Conservation (phyloP, 805 yeast genomes). For the Cyberlindnera meyerae region DNA sequence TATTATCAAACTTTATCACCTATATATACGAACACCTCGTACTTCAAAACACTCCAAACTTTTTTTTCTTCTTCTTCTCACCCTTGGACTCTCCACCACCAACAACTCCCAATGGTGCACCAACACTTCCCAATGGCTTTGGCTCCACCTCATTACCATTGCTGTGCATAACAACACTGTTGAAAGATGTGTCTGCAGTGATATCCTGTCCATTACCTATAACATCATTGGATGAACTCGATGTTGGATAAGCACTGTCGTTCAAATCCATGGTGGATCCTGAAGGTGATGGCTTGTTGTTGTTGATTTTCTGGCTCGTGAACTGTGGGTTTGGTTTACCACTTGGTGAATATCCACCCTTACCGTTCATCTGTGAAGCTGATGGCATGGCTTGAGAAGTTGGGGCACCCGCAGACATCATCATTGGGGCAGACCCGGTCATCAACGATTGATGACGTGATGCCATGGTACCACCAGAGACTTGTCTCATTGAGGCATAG, state of each 20-base stretch:
- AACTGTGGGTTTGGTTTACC: slow-evolving; percentile 12
- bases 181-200: slow-evolving; percentile 8
- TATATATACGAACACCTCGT: neutral
- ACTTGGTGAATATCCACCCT: slow-evolving; percentile 10
- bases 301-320: slow-evolving; percentile 1
- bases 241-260: slow-evolving; percentile 5
- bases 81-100: slow-evolving; percentile 1
- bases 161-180: slow-evolving; percentile 3
- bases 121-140: slow-evolving; percentile 10
- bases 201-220: neutral
- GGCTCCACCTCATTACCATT: slow-evolving; percentile 6
- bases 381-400: slow-evolving; percentile 2
- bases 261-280: slow-evolving; percentile 6
- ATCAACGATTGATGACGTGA: slow-evolving; percentile 6
- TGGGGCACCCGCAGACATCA: slow-evolving; percentile 2
- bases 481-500: slow-evolving; percentile 1
- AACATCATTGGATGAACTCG: slow-evolving; percentile 7
- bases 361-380: slow-evolving; percentile 6
- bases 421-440: slow-evolving; percentile 5
- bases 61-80: slow-evolving; percentile 15
- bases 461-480: slow-evolving; percentile 4
- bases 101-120: slow-evolving; percentile 4
- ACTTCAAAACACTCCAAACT: slow-evolving; percentile 17
- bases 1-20: too few species aligned
- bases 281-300: slow-evolving; percentile 5